Percentiles rank a stretch among this genome's conserved stretches.
Evolutionary conservation across 495 filamentous ascomycete genomes (phyloP).

Genomic region (Usnea hakonensis): DNA sequence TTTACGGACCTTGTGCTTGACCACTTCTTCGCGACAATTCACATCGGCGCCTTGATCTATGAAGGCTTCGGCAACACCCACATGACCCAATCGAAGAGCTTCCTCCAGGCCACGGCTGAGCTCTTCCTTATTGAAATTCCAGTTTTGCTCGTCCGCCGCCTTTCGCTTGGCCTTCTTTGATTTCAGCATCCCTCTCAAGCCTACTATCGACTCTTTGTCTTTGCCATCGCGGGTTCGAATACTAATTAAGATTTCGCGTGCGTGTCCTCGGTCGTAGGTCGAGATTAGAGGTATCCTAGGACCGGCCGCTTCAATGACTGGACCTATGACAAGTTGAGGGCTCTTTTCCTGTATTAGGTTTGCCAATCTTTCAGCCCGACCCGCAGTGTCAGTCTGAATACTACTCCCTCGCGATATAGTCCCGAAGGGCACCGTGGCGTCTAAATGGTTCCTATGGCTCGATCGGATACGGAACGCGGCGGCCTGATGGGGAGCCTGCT

Average conservation of each 20-base stretch:
- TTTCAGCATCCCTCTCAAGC: constrained; percentile 11
- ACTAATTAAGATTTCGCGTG: constrained; percentile 9
- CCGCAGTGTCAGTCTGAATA: constrained; percentile 8
- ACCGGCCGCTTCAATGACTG: constrained; percentile 5
- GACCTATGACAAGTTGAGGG: neutral
- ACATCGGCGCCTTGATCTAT: constrained; percentile 16
- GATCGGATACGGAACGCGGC: neutral
- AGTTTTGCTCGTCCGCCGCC: constrained; percentile 6
- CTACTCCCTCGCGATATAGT: neutral
- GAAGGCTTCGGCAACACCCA: constrained; percentile 13
- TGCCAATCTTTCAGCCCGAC: constrained; percentile 13
- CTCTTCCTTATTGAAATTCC: constrained; percentile 13
- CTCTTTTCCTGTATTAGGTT: constrained; percentile 2
- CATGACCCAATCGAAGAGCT: constrained; percentile 11
- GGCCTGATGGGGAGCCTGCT: neutral
- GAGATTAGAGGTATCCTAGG: neutral
- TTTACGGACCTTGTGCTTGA: constrained; percentile 9
- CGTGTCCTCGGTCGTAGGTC: neutral
- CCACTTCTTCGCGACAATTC: constrained; percentile 1
- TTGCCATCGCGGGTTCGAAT: constrained; percentile 1
- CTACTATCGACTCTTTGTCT: constrained; percentile 4
- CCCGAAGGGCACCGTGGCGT: neutral
- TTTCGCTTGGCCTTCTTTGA: constrained; percentile 14
- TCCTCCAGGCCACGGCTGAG: constrained; percentile 6
- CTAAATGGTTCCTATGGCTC: neutral